phyloP scores from a whole-genome alignment of 129 eudicot genomes.

The Centaurea solstitialis region DNA sequence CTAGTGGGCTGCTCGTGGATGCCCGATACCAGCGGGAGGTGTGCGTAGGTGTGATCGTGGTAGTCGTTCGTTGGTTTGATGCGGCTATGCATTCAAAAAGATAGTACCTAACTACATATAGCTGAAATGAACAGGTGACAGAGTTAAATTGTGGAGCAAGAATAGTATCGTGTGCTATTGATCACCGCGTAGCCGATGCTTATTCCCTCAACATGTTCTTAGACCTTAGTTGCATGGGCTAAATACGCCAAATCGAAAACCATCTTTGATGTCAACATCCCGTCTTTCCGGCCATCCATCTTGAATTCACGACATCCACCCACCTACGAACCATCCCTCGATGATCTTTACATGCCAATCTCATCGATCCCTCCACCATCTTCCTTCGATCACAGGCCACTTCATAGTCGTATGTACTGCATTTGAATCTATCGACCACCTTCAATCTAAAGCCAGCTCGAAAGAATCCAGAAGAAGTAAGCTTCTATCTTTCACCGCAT shows the following conservation, averaged over 20 bases:
- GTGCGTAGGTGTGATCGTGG: too few relatives aligned
- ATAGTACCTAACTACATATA: not conserved
- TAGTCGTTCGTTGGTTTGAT: too few relatives aligned
- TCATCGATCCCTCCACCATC: slow-evolving; percentile 35
- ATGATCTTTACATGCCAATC: slow-evolving; percentile 39
- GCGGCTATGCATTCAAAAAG: too few relatives aligned
- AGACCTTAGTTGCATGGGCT: slow-evolving; percentile 54
- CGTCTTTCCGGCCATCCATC: slow-evolving; percentile 47
- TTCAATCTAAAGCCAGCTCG: slow-evolving; percentile 40
- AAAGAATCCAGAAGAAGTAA: slow-evolving; percentile 35
- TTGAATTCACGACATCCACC: slow-evolving; percentile 44
- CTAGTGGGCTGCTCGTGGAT: too few relatives aligned
- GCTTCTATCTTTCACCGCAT: slow-evolving; percentile 46
- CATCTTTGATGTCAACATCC: slow-evolving; percentile 21
- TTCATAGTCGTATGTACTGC: slow-evolving; percentile 39
- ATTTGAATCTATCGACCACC: slow-evolving; percentile 26
- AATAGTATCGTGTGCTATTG: slow-evolving; percentile 44
- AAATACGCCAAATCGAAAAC: slow-evolving; percentile 31
- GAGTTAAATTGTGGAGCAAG: slow-evolving; percentile 51
- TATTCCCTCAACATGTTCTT: slow-evolving; percentile 50
- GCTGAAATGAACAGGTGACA: slow-evolving; percentile 35
- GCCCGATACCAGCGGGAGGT: too few relatives aligned
- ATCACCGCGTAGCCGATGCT: slow-evolving; percentile 55
- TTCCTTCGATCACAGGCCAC: slow-evolving; percentile 21
- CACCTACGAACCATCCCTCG: slow-evolving; percentile 24